Conservation (phyloP, 108 stramenopile species). For the Cyclotella baltica region DNA sequence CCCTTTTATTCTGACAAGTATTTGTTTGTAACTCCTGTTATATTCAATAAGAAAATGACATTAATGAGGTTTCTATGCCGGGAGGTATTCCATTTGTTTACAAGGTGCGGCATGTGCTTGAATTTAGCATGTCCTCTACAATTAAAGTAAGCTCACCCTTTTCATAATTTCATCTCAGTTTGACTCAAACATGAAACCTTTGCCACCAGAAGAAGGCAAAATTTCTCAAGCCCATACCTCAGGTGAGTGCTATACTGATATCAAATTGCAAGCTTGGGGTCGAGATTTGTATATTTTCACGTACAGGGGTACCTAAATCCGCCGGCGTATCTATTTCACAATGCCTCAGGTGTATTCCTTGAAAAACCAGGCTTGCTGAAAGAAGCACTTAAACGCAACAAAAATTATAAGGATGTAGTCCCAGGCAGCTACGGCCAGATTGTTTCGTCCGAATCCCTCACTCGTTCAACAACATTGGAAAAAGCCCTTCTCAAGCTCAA, state of each 20-base stretch:
- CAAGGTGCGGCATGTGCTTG: constrained; percentile 18
- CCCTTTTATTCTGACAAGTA: neutral
- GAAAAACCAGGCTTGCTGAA: constrained; percentile 69
- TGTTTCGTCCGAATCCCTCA: constrained; percentile 4
- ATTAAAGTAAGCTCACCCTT: too few species aligned
- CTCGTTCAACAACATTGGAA: constrained; percentile 44
- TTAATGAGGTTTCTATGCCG: constrained; percentile 75
- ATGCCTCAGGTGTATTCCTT: constrained; percentile 61
- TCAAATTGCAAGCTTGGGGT: too few species aligned
- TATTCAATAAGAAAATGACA: constrained; percentile 59
- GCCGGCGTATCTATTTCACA: too few species aligned
- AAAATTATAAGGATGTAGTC: constrained; percentile 36
- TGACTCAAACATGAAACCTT: constrained; percentile 62
- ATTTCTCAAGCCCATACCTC: constrained; percentile 58
- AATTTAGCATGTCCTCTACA: too few species aligned
- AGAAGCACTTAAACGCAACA: constrained; percentile 56
- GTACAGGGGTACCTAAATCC: too few species aligned
- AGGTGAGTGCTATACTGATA: too few species aligned
- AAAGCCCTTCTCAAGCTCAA: constrained; percentile 47
- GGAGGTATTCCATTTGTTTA: constrained; percentile 78
- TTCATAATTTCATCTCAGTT: constrained; percentile 38
- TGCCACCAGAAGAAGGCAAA: constrained; percentile 45
- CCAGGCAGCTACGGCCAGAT: constrained; percentile 44
- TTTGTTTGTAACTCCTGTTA: too few species aligned
- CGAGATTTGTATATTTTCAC: too few species aligned